Evolutionary conservation across 176 grass and related monocot genomes (phyloP).

Genomic region (Aegilops speltoides): DNA sequence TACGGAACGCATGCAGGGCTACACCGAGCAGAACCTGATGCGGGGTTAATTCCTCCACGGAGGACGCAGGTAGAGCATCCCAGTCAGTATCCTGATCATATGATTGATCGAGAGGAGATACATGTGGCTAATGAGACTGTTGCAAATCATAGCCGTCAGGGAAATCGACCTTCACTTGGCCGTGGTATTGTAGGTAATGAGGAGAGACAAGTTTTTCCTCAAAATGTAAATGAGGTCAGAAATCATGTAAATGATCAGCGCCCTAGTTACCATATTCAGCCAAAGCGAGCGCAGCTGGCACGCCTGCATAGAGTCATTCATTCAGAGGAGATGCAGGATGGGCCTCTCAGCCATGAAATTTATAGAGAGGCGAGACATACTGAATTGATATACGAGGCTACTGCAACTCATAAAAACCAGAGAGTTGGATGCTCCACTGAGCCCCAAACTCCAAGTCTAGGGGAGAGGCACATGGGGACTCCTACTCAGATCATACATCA

Average conservation of each 20-base stretch:
- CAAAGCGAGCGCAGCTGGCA: neutral
- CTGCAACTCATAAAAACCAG: conserved; percentile 1
- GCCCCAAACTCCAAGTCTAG: neutral
- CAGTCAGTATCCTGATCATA: neutral
- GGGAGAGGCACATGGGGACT: neutral
- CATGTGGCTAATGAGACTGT: neutral
- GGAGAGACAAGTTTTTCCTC: neutral
- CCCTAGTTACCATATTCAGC: neutral
- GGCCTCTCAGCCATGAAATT: conserved; percentile 5
- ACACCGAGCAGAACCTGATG: neutral
- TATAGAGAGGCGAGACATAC: conserved; percentile 1
- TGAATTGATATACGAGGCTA: neutral
- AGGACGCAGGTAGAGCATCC: neutral
- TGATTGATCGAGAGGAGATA: neutral
- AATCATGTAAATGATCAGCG: neutral
- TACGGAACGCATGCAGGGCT: neutral
- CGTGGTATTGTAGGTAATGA: neutral
- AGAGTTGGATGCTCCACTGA: neutral
- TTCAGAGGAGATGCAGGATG: conserved; percentile 8
- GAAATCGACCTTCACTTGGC: neutral
- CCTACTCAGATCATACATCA: neutral
- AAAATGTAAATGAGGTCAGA: neutral
- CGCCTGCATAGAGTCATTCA: neutral
- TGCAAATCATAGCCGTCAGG: neutral
- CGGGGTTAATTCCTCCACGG: neutral